Evolutionary conservation across 768 basidiomycete species (phyloP), one percentile per base, ranked within the genome.

Genomic region (Tylopilus vinaceipallidus): DNA sequence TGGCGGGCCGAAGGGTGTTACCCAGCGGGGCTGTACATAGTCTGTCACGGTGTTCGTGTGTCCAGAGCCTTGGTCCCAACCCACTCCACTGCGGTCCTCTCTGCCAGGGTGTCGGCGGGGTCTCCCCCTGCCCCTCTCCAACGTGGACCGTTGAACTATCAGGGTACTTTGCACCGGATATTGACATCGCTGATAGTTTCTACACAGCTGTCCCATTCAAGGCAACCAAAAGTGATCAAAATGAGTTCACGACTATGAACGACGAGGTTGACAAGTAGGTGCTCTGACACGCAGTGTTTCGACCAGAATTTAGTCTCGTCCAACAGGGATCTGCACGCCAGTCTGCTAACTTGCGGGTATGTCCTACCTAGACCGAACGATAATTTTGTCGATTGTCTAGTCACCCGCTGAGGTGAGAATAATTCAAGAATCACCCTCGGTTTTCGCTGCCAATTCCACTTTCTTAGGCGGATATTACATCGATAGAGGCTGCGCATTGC

Each of bases 151-250:
- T n/a, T n/a, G n/a, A n/a, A n/a, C 26, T 35, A 13, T n/a, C 36
- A n/a, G 41, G 42, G 14, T 54, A 54, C 49, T 37, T 54, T 11
- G 50, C 51, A 34, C 41, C 43, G 30, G 27, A 54, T 17, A 19
- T 43, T 24, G 50, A 52, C 19, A 20, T 52, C 9, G 52, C 52
- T 9, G 52, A 54, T 22, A 36, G 52, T n/a, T 53, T 43, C 32
- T 54, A 44, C 22, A 22, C 45, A 17, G 50, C 52, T 17, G 14
- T 54, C 8, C 52, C 52, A 16, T 45, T 20, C 50, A 37, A 22
- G 33, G 35, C 43, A 29, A 24, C 22, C 14, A 54, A 34, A 14
- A n/a, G n/a, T n/a, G n/a, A n/a, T n/a, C n/a, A n/a, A n/a, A n/a
- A 45, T 13, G 37, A 52, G 14, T 5, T 22, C 16, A 27, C 41